Evolutionary conservation across 1,284 basidiomycete genomes (phyloP).

Genomic region (Rhodotorula sp.): DNA sequence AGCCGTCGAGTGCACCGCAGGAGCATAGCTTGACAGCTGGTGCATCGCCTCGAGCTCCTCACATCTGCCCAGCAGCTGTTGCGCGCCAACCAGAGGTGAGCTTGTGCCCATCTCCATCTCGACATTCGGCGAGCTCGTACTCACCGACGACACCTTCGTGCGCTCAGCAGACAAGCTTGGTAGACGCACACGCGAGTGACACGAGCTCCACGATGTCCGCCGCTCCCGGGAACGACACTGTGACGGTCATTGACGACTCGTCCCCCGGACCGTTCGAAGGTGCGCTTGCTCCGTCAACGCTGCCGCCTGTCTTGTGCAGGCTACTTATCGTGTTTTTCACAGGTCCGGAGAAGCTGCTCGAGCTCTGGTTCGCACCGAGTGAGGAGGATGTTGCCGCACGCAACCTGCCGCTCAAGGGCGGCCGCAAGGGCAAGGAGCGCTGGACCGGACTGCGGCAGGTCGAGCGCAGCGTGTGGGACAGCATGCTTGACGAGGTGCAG

Average conservation of each 20-base stretch:
- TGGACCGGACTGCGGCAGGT: constrained; percentile 73
- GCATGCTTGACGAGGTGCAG: constrained; percentile 94
- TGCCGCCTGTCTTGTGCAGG: too few relatives aligned
- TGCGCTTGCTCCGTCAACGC: background rate
- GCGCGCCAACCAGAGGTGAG: background rate
- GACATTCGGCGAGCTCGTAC: background rate
- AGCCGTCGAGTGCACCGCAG: too few relatives aligned
- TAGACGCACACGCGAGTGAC: too few relatives aligned
- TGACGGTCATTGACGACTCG: constrained; percentile 37
- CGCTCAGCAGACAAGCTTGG: background rate
- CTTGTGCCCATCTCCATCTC: background rate
- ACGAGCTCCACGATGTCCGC: background rate
- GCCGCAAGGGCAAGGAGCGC: constrained; percentile 33
- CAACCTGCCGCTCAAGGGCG: constrained; percentile 37
- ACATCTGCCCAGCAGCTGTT: background rate
- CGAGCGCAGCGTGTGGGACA: constrained; percentile 80
- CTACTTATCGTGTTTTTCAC: background rate
- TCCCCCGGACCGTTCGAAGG: constrained; percentile 38
- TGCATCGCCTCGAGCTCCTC: background rate
- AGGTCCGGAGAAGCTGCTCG: constrained; percentile 90
- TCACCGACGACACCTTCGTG: background rate
- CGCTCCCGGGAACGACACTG: background rate
- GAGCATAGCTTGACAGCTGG: too few relatives aligned
- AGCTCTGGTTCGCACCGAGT: constrained; percentile 94
- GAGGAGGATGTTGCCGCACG: constrained; percentile 58